A percentile compares a stretch with the other conserved stretches of the same genome.
Conservation (phyloP, 1,284 basidiomycete genomes). For the Acaromyces ingoldii region DNA sequence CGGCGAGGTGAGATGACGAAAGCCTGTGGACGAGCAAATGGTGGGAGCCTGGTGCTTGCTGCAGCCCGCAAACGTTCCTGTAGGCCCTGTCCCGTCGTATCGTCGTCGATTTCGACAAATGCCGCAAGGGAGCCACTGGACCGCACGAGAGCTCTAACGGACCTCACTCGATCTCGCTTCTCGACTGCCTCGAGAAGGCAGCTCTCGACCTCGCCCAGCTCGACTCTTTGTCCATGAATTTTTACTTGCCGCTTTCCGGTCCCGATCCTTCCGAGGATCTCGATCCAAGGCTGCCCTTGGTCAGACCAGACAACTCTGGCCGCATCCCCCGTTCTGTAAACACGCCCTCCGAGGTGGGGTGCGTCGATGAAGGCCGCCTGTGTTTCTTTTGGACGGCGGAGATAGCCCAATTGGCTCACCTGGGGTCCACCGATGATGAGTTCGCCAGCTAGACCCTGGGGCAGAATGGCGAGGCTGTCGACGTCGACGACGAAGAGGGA, state of each 20-base stretch:
- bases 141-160: neutral
- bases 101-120: slow-evolving; percentile 5
- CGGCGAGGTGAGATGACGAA: neutral
- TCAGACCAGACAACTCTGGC: slow-evolving; percentile 22
- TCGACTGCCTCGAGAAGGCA: neutral
- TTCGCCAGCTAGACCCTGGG: slow-evolving; percentile 41
- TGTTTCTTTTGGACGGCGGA: slow-evolving; percentile 15
- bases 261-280: slow-evolving; percentile 17
- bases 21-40: neutral
- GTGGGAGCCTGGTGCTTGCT: slow-evolving; percentile 1
- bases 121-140: neutral
- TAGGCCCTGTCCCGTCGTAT: slow-evolving; percentile 1
- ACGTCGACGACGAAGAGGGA: slow-evolving; percentile 14
- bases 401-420: slow-evolving; percentile 40
- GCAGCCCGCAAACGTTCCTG: neutral
- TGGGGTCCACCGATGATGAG: slow-evolving; percentile 37
- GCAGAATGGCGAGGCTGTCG: too few relatives aligned
- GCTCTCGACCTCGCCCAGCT: slow-evolving; percentile 14
- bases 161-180: slow-evolving; percentile 1
- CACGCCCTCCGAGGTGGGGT: slow-evolving; percentile 14
- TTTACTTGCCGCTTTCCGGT: slow-evolving; percentile 13
- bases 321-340: slow-evolving; percentile 44
- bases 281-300: slow-evolving; percentile 9
- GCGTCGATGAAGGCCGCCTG: slow-evolving; percentile 15
- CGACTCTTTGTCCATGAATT: slow-evolving; percentile 13